Evolutionary conservation across 306 rosid genomes (phyloP).

Genomic region (Carpinus viminea): DNA sequence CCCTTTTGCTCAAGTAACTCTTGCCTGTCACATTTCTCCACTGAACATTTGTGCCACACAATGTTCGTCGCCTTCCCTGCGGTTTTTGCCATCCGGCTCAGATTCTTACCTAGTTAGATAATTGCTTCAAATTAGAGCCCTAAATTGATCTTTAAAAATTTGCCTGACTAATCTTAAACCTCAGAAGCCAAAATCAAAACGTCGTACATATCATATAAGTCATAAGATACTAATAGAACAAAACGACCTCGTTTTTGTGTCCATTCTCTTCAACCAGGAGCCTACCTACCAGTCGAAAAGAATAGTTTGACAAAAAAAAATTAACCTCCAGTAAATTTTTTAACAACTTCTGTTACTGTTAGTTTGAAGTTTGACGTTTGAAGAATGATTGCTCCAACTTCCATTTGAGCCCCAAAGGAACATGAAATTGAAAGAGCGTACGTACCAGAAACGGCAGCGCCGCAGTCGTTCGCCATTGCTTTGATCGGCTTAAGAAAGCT

Average conservation of each 20-base stretch:
- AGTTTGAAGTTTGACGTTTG: too few relatives aligned
- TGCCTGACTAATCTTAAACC: neutral
- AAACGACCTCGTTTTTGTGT: neutral
- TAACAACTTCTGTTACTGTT: too few relatives aligned
- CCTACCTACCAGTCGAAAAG: neutral
- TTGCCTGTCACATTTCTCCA: constrained; percentile 79
- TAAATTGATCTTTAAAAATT: constrained; percentile 3
- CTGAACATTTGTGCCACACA: constrained; percentile 78
- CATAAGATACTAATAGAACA: too few relatives aligned
- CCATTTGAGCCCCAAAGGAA: too few relatives aligned
- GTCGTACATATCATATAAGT: neutral
- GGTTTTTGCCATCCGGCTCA: constrained; percentile 55
- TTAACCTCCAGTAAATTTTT: too few relatives aligned
- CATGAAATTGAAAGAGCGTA: constrained; percentile 12
- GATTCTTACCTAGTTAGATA: constrained; percentile 53
- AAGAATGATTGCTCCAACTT: too few relatives aligned
- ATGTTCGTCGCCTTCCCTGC: constrained; percentile 75
- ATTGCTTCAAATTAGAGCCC: constrained; percentile 37
- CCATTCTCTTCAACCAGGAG: neutral
- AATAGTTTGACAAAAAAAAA: too few relatives aligned
- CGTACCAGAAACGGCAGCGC: constrained; percentile 53
- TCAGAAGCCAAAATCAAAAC: neutral
- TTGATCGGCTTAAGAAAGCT: constrained; percentile 40
- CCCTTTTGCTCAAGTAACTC: constrained; percentile 84
- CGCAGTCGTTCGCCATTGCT: constrained; percentile 30